Percentiles rank a stretch among this genome's conserved stretches.
Evolutionary conservation across 2,329 filamentous ascomycete genomes (phyloP).

Genomic region (Biscogniauxia sp.): DNA sequence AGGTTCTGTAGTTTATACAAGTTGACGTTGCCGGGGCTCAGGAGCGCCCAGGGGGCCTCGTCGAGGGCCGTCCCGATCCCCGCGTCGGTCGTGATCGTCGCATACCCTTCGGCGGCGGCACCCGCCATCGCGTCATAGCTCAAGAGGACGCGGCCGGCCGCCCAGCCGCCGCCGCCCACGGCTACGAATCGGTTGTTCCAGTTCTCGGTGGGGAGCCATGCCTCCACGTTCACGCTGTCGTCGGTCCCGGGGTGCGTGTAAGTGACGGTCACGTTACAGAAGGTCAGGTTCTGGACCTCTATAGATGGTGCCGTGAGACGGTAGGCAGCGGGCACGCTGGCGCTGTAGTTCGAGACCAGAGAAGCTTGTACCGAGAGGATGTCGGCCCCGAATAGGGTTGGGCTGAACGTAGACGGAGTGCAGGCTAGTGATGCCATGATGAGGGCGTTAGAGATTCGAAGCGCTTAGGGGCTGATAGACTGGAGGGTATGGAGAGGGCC

Average conservation of each 20-base stretch:
- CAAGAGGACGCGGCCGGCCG: slow-evolving; percentile 19
- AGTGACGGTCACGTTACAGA: slow-evolving; percentile 43
- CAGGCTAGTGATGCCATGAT: neutral
- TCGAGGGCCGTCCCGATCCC: slow-evolving; percentile 17
- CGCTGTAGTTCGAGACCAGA: slow-evolving; percentile 18
- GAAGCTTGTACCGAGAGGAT: neutral
- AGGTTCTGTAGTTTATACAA: slow-evolving; percentile 27
- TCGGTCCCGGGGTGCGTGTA: slow-evolving; percentile 41
- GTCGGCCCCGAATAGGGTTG: neutral
- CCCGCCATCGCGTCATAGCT: slow-evolving; percentile 19
- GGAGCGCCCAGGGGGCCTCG: slow-evolving; percentile 14
- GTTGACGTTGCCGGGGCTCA: slow-evolving; percentile 26
- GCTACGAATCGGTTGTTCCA: slow-evolving; percentile 40
- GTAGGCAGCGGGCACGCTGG: slow-evolving; percentile 6
- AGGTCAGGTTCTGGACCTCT: slow-evolving; percentile 15
- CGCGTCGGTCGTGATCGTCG: slow-evolving; percentile 27
- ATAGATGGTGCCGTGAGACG: slow-evolving; percentile 13
- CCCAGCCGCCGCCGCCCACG: slow-evolving; percentile 38
- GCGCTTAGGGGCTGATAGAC: neutral
- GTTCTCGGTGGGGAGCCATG: slow-evolving; percentile 34
- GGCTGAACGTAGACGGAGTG: neutral
- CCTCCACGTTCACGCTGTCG: slow-evolving; percentile 36
- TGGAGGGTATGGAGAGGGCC: neutral
- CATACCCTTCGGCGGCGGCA: slow-evolving; percentile 25
- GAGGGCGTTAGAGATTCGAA: neutral